These are phyloP conservation scores for Cocos nucifera DNA, from an alignment of 176 grass and related monocot genomes.

Conservation along the genomic window DNA sequence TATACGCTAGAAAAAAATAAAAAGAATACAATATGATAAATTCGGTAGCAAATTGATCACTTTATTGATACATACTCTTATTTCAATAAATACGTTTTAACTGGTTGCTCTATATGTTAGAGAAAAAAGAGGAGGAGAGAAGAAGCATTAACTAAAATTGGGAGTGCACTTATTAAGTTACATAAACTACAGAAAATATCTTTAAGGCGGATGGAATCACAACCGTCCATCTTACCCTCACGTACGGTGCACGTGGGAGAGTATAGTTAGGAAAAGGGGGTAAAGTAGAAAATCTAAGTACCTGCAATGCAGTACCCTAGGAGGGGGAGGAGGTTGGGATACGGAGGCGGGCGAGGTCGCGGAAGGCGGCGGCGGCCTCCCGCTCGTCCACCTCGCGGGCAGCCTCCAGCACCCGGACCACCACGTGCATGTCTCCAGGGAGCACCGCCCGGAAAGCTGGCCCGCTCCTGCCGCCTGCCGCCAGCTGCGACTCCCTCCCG, in stretches of 20 bases:
- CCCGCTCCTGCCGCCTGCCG: constrained; percentile 43
- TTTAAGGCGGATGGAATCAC: no score
- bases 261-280: neutral
- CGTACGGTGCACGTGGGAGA: neutral
- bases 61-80: no score
- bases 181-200: no score
- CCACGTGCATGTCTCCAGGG: constrained; percentile 52
- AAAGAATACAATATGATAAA: neutral
- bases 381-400: neutral
- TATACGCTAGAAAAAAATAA: neutral
- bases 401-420: constrained; percentile 59
- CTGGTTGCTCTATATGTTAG: no score
- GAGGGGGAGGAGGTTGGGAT: constrained; percentile 75
- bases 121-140: no score
- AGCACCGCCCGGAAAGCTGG: constrained; percentile 69
- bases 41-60: no score
- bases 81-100: no score
- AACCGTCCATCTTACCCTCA: neutral
- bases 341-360: constrained; percentile 47
- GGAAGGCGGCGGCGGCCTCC: constrained; percentile 19
- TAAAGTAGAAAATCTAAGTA: constrained; percentile 1
- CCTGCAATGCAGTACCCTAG: constrained; percentile 87
- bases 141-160: no score
- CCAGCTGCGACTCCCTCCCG: constrained; percentile 79
- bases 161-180: no score